Evolutionary conservation across 2,329 filamentous ascomycete genomes (phyloP).

Genomic region (Didymella glomerata): DNA sequence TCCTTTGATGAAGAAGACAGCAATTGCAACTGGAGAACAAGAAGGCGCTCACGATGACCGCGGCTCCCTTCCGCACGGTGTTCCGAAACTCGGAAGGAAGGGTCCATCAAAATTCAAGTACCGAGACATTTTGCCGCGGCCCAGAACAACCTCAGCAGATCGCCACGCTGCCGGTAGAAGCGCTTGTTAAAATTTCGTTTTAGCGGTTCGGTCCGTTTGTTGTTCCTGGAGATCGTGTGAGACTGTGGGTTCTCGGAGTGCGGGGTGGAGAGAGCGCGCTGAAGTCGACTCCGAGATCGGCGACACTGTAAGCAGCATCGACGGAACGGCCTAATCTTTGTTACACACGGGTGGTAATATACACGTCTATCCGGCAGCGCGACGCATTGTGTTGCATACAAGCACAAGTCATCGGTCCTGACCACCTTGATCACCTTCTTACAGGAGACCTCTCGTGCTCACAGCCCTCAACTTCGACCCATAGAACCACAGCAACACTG

Average conservation of each 20-base stretch:
- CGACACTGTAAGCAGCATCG: background rate
- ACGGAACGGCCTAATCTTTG: background rate
- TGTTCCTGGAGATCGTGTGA: slow-evolving; percentile 10
- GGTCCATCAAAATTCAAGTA: slow-evolving; percentile 7
- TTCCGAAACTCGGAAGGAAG: slow-evolving; percentile 16
- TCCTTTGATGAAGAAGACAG: background rate
- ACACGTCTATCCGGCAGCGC: background rate
- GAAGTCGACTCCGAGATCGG: background rate
- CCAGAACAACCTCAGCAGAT: slow-evolving; percentile 4
- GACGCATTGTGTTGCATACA: background rate
- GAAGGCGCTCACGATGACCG: background rate
- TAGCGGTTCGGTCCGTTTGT: slow-evolving; percentile 15
- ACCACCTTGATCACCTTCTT: background rate
- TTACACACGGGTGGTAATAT: background rate
- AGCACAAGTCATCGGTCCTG: background rate
- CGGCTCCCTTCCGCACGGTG: background rate
- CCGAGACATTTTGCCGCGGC: slow-evolving; percentile 18
- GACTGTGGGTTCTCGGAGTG: slow-evolving; percentile 12
- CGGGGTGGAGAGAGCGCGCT: slow-evolving; percentile 1
- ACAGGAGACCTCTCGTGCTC: slow-evolving; percentile 30
- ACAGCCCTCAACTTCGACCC: slow-evolving; percentile 45
- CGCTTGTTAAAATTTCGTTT: slow-evolving; percentile 8
- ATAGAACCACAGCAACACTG: slow-evolving; percentile 56
- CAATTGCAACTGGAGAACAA: slow-evolving; percentile 1
- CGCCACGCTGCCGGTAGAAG: background rate